Evolutionary conservation across 495 filamentous ascomycete genomes (phyloP).

Genomic region (Aspergillus mulundensis): DNA sequence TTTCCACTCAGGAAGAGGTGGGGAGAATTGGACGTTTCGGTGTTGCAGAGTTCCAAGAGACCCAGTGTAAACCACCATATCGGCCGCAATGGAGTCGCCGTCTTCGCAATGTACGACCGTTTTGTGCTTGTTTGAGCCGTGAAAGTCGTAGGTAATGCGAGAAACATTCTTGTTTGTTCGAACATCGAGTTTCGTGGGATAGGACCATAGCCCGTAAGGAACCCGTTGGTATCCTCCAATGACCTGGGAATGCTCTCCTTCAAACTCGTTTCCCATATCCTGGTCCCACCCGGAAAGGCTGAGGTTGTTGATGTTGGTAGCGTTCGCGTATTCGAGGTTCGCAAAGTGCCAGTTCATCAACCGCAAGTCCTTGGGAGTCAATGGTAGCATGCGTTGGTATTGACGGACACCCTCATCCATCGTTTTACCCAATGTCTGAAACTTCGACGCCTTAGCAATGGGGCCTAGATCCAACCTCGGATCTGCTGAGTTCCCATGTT

Average conservation of each 20-base stretch:
- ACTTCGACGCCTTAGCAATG: slow-evolving; percentile 52
- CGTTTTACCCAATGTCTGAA: slow-evolving; percentile 77
- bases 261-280: slow-evolving; percentile 95
- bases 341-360: slow-evolving; percentile 98
- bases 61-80: slow-evolving; percentile 82
- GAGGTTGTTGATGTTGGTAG: slow-evolving; percentile 75
- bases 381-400: slow-evolving; percentile 76
- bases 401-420: slow-evolving; percentile 87
- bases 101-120: slow-evolving; percentile 72
- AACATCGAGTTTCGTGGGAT: slow-evolving; percentile 76
- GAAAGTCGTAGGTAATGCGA: slow-evolving; percentile 61
- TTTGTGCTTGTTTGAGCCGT: slow-evolving; percentile 32
- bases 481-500: slow-evolving; percentile 56
- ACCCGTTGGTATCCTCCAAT: slow-evolving; percentile 90
- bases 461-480: slow-evolving; percentile 71
- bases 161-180: slow-evolving; percentile 64
- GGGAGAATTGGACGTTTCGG: slow-evolving; percentile 68
- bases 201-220: slow-evolving; percentile 71
- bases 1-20: slow-evolving; percentile 84
- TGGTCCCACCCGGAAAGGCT: slow-evolving; percentile 95
- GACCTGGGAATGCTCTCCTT: slow-evolving; percentile 87
- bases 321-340: slow-evolving; percentile 97
- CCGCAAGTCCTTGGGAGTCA: slow-evolving; percentile 81
- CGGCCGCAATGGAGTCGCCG: slow-evolving; percentile 71
- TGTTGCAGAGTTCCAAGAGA: slow-evolving; percentile 89